Evolutionary conservation across 2,329 filamentous ascomycete species (phyloP), one percentile per base, ranked within the genome.

Genomic region (Dactylellina sp.): DNA sequence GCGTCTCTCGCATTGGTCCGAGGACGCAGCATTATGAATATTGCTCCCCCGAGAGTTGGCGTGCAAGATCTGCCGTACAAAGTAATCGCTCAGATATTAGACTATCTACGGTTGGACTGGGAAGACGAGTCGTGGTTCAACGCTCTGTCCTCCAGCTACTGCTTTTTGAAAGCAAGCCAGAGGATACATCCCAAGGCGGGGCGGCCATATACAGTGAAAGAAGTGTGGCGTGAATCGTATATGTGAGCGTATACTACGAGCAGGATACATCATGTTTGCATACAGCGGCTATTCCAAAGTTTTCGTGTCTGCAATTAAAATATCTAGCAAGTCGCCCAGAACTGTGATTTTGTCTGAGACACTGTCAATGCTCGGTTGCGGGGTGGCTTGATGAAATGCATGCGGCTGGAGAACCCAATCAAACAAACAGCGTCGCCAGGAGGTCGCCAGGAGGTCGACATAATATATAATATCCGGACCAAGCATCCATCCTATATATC

Each of bases 11-110:
- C 28, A 7, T 16, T 68, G 1, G 63, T 60, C 5, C 35, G 63
- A 14, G 63, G 63, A 2, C 35, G 53, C 11, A 46, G 24, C 12
- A 53, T 68, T 14, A 7, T 53, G 7, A 68, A 60, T 16, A 14
- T 60, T 24, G 9, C 53, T 3, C 49, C 47, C 7, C 37, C 55
- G 2, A 60, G 53, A 14, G 25, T 68, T 6, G 63, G 63, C 2
- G 59, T 68, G 12, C 53, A 68, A 39, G 44, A 49, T 25, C 20
- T 68, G 18, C 63, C 63, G 18, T 68, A 68, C 16, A 60, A 60
- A 16, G 35, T 68, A 1, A 35, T 60, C 4, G 56, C 63, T 0
- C 53, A 53, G 44, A 68, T 68, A 32, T 32, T 68, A 7, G 63
- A 50, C 4, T 68, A 68, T n/a, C 24, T 60, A 0, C 22, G 47